phyloP scores from a whole-genome alignment of 352 stramenopile species.

The Phytophthora pseudosyringae region DNA sequence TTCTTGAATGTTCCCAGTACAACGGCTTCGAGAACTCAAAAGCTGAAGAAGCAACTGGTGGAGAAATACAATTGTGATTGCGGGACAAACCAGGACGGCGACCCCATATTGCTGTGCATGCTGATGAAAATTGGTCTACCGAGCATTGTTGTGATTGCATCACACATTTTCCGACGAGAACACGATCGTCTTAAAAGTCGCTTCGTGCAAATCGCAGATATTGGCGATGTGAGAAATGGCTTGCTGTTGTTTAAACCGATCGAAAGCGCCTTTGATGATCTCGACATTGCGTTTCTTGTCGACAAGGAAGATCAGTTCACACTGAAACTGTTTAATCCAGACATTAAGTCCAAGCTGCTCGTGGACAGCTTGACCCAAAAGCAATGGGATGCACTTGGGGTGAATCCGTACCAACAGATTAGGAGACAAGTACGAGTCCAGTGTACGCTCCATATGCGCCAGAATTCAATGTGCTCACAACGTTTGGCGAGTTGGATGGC shows the following conservation, averaged over 20 bases:
- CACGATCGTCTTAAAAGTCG: constrained; percentile 14
- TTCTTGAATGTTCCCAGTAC: constrained; percentile 22
- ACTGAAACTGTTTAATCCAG: constrained; percentile 20
- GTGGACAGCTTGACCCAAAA: constrained; percentile 8
- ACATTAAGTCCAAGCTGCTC: constrained; percentile 4
- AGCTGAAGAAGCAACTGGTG: constrained; percentile 16
- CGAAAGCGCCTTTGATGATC: constrained; percentile 22
- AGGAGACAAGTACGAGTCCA: constrained; percentile 8
- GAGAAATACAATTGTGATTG: constrained; percentile 13
- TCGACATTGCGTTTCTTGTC: constrained; percentile 19
- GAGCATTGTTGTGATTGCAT: constrained; percentile 21
- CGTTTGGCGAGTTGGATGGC: constrained; percentile 23
- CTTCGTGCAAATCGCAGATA: constrained; percentile 21
- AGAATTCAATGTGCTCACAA: constrained; percentile 16
- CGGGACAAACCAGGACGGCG: constrained; percentile 12
- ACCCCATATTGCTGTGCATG: constrained; percentile 20
- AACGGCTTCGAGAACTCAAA: constrained; percentile 18
- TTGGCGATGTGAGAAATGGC: constrained; percentile 23
- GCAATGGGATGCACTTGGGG: constrained; percentile 12
- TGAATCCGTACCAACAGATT: constrained; percentile 11
- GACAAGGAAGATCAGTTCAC: constrained; percentile 22
- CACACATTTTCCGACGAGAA: constrained; percentile 23
- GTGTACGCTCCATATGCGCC: constrained; percentile 14
- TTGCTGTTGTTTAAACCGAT: constrained; percentile 27
- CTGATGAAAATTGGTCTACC: constrained; percentile 19